phyloP scores from a whole-genome alignment of 2,329 filamentous ascomycete genomes.

The Apiospora pterosperma region DNA sequence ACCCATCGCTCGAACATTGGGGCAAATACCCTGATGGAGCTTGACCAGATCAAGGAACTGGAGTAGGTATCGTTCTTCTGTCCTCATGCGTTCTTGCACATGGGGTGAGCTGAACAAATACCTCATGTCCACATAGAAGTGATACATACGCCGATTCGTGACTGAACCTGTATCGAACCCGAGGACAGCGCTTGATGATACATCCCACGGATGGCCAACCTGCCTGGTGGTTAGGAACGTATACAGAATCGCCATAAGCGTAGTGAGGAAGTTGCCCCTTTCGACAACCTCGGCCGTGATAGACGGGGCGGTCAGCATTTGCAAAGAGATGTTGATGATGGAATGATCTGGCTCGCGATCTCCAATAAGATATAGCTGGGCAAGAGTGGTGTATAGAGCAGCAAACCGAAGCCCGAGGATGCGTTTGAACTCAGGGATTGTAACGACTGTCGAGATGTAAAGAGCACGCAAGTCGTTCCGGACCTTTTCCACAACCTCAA shows the following conservation, averaged over 20 bases:
- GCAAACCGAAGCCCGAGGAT: constrained; percentile 91
- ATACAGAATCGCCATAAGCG: constrained; percentile 92
- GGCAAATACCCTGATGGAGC: constrained; percentile 94
- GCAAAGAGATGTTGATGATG: constrained; percentile 94
- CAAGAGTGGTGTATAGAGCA: constrained; percentile 87
- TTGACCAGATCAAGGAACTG: constrained; percentile 96
- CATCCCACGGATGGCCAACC: constrained; percentile 88
- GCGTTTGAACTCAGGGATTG: constrained; percentile 93
- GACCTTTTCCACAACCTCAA: constrained; percentile 95
- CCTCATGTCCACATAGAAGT: constrained; percentile 93
- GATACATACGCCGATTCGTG: constrained; percentile 92
- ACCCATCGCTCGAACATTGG: constrained; percentile 85
- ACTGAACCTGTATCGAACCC: constrained; percentile 94
- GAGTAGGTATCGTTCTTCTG: constrained; percentile 80
- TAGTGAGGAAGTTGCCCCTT: constrained; percentile 92
- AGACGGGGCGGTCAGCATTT: constrained; percentile 94
- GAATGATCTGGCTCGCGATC: constrained; percentile 97
- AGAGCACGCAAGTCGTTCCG: constrained; percentile 86
- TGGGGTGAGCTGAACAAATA: constrained; percentile 87
- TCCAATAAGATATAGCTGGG: constrained; percentile 92
- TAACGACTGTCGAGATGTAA: constrained; percentile 94
- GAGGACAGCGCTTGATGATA: constrained; percentile 80
- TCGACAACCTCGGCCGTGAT: constrained; percentile 96
- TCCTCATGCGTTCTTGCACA: constrained; percentile 80
- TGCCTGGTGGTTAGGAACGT: constrained; percentile 95